These are phyloP conservation scores for Hypomyces perniciosus DNA, from an alignment of 2,329 filamentous ascomycete species.

Conservation along the genomic window DNA sequence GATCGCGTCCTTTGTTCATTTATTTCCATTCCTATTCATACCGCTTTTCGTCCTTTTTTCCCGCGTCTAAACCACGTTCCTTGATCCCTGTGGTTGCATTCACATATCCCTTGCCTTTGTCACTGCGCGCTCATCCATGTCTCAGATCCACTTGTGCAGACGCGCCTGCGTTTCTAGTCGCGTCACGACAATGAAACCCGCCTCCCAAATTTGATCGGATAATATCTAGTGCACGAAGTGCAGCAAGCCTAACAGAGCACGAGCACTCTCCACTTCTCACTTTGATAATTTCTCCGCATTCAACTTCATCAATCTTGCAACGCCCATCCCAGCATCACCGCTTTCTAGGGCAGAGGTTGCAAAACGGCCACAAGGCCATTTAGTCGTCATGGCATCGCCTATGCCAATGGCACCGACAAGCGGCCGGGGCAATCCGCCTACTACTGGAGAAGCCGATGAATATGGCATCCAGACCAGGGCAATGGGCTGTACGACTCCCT, in stretches of 20 bases:
- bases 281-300: background rate
- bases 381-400: conserved; percentile 34
- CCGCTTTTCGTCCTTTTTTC: background rate
- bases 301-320: conserved; percentile 1
- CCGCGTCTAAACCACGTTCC: background rate
- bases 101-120: background rate
- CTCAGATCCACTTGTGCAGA: conserved; percentile 18
- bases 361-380: too few species aligned
- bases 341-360: background rate
- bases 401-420: conserved; percentile 27
- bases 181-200: conserved; percentile 36
- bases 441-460: conserved; percentile 31
- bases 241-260: conserved; percentile 3
- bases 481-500: conserved; percentile 57
- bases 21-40: background rate
- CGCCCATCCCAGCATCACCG: conserved; percentile 8
- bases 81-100: background rate
- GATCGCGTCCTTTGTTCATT: background rate
- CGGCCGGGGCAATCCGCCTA: conserved; percentile 28
- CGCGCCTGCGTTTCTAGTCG: conserved; percentile 27
- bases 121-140: conserved; percentile 4
- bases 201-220: conserved; percentile 27
- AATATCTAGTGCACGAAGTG: background rate
- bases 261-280: conserved; percentile 10
- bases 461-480: conserved; percentile 52